Evolutionary conservation across 768 basidiomycete species (phyloP), one percentile per base, ranked within the genome.

Genomic region (Termitomyces eurrhizus): DNA sequence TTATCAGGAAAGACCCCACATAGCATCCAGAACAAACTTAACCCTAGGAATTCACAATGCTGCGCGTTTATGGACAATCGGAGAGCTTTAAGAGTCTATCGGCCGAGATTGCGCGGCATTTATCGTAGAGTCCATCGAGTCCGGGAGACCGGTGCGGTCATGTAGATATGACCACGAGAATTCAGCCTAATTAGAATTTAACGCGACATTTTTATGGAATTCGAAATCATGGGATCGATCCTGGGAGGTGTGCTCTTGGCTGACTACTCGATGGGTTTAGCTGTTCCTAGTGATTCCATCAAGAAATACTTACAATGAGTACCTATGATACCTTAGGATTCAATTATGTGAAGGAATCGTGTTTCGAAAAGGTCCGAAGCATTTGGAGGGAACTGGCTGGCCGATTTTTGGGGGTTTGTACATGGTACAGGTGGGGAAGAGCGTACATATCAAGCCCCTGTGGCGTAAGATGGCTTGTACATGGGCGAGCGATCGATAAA

Each of bases 131-230:
- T 29, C 33, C 13, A 60, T 60, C 58, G 48, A 41, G 16, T 59
- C 50, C 53, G 59, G 59, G 37, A 55, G 44, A 11, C n/a, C 59
- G 59, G 59, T 3, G 14, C 59, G 59, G 36, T 55, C 24, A n/a
- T 18, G 16, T 11, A 51, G n/a, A 12, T 16, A 39, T 29, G 24
- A 29, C 26, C 39, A 42, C 18, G 26, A 32, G 2, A 6, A 39
- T 26, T 18, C 37, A 14, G 26, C 52, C 16, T 41, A 29, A 42
- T 54, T 54, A 42, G 53, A 29, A 52, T 12, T 29, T 55, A 41
- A 18, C 41, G n/a, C 29, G 54, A 44, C 42, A 11, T 57, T 24
- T 48, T 24, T 46, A 18, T 57, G 18, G 39, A 21, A 4, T 42
- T 26, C 8, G 36, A 1, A 49, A 16, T 37, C 45, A 49, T 49